Evolutionary conservation across 495 filamentous ascomycete species (phyloP), one percentile per base, ranked within the genome.

Genomic region (Trichoderma virens): DNA sequence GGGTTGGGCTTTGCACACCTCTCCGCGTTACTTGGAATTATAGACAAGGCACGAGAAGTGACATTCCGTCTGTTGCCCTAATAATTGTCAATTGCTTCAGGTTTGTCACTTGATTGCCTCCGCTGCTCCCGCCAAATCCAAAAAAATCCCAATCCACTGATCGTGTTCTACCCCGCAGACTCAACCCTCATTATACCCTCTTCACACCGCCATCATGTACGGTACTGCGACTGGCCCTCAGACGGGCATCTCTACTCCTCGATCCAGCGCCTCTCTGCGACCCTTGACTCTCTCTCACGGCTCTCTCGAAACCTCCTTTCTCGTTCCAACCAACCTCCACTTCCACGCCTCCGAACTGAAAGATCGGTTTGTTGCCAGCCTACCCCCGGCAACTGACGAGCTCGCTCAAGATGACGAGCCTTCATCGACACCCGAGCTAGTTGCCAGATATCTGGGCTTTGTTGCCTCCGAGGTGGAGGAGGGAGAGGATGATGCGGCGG

Each of bases 331-430:
- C 65, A 86, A 86, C 64, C 82, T 97, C 66, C 94, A 98, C 78
- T 98, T 95, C 82, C 92, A 92, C 75, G 94, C 94, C 65, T 90
- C 91, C 31, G 89, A 94, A 76, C 82, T 97, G 67, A 92, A 92
- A 78, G 91, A 96, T 67, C 81, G 83, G 60, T 98, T 98, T 75
- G 85, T 83, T 45, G 81, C 88, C 14, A 90, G 90, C 54, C 83
- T 98, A 68, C 94, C 94, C 23, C 79, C 86, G 60, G 89, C 94
- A 32, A 98, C 94, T 69, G 94, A 98, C 74, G 94, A 98, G 78
- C 85, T 98, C 67, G 94, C 95, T 45, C 90, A 93, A 71, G 94
- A 98, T 76, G 94, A 98, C 68, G 94, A 98, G 80, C 94, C 94
- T 5, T 98, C 94, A 0, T 98, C 94, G 9, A 84, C 90, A 16